Base-by-base conservation (phyloP, 73 alveolate genomes). In the Paramecium biaurelia region DNA sequence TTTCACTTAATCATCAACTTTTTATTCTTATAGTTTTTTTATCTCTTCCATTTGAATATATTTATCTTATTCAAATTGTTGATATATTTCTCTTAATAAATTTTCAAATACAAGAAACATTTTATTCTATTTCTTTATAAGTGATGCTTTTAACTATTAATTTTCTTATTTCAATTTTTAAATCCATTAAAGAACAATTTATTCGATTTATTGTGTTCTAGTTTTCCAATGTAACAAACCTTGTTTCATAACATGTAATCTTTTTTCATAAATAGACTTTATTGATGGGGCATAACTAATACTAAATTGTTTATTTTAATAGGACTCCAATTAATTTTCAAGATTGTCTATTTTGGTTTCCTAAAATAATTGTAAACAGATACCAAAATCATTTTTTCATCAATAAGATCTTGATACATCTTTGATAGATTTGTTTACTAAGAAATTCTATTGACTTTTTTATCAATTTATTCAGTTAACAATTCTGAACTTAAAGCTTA, bases 181-280 rank as follows among this genome's bases (percentile, higher is more conserved):
- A 18, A 74, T 32, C 87, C 87, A 74, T 38, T 74, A 74, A 35
- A 74, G 58, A 0, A 74, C 87, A 38, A 74, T 74, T 7, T 74
- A 35, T 43, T 74, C 87, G 10, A 74, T 74, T 35, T 74, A 37
- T 15, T 74, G 6, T 6, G 87, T 74, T 74, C 87, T 74, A 4
- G 87, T 74, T 43, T 74, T 74, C 87, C 87, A 74, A 37, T 74
- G 87, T 2, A 74, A 38, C 20, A 74, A 74, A 30, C 87, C 87
- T 18, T 74, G 15, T 74, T 74, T 74, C 87, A 74, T 74, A 14
- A 35, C 59, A 38, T 32, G 59, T 18, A 74, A 74, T 74, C 87
- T 4, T 43, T 74, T 74, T n/a, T 74, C 87, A 38, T 74, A 74
- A 2, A 74, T 23, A n/a, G 37, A 30, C 4, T 74, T 74, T 4